Percentiles rank a stretch among this genome's conserved stretches.
Evolutionary conservation across 768 basidiomycete genomes (phyloP).

Genomic region (Kwoniella bestiolae): DNA sequence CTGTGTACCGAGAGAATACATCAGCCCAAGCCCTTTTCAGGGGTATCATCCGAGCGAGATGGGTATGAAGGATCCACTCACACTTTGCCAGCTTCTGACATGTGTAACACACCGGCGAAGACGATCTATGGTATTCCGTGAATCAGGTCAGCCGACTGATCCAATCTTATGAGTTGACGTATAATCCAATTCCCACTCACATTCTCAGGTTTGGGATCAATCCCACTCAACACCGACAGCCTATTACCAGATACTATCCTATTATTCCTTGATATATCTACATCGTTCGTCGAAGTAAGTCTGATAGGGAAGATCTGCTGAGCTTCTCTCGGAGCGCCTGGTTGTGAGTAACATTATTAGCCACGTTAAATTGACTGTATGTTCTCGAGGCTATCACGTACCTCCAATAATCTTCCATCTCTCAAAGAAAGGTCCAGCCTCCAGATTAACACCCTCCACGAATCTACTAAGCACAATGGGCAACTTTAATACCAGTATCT

Average conservation of each 20-base stretch:
- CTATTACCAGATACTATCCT: constrained; percentile 78
- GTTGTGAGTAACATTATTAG: no score
- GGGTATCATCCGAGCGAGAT: neutral
- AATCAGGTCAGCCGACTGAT: neutral
- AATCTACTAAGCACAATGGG: constrained; percentile 91
- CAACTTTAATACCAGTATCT: constrained; percentile 76
- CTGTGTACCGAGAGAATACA: constrained; percentile 17
- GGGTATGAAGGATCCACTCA: constrained; percentile 23
- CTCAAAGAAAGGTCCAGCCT: constrained; percentile 87
- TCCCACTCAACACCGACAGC: constrained; percentile 74
- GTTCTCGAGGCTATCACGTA: constrained; percentile 23
- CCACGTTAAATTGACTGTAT: no score
- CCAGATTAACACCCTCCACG: constrained; percentile 87
- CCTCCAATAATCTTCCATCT: constrained; percentile 96
- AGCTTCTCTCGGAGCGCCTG: constrained; percentile 82
- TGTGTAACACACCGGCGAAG: constrained; percentile 94
- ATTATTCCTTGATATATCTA: constrained; percentile 74
- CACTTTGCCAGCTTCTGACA: constrained; percentile 87
- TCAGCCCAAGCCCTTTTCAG: constrained; percentile 13
- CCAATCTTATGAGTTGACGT: neutral
- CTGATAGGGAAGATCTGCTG: constrained; percentile 83
- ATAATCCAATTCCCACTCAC: constrained; percentile 35
- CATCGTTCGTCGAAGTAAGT: constrained; percentile 68
- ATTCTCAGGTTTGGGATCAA: constrained; percentile 95
- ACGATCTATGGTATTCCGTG: constrained; percentile 62